A percentile compares a stretch with the other conserved stretches of the same genome.
These are phyloP conservation scores for Funneliformis caledonium DNA, from an alignment of 371 early-diverging fungal genomes.

Conservation along the genomic window DNA sequence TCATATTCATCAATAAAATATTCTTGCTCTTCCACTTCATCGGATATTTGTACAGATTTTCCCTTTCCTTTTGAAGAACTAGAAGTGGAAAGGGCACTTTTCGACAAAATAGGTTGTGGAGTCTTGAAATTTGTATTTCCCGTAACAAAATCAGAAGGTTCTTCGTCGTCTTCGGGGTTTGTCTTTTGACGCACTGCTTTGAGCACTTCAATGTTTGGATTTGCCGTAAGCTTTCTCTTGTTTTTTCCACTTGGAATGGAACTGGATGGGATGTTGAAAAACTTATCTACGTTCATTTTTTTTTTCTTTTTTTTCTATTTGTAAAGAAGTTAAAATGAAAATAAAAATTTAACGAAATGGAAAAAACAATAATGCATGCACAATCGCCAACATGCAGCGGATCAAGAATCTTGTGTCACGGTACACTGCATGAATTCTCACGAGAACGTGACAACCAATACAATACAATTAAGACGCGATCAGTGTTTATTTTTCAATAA, in stretches of 20 bases:
- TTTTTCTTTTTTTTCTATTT: too few relatives aligned
- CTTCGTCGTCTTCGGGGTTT: slow-evolving; percentile 43
- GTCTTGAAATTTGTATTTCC: slow-evolving; percentile 43
- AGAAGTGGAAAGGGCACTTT: slow-evolving; percentile 39
- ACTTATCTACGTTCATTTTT: slow-evolving; percentile 25
- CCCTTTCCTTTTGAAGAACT: slow-evolving; percentile 42
- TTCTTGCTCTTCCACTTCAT: slow-evolving; percentile 44
- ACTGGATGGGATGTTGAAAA: slow-evolving; percentile 55
- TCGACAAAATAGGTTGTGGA: not conserved
- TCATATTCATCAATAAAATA: slow-evolving; percentile 52
- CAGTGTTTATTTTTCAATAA: too few relatives aligned
- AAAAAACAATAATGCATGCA: too few relatives aligned
- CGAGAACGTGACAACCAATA: too few relatives aligned
- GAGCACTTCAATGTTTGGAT: slow-evolving; percentile 37
- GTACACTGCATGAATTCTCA: too few relatives aligned
- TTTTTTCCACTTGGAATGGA: slow-evolving; percentile 59
- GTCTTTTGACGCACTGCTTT: slow-evolving; percentile 41
- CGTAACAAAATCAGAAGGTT: slow-evolving; percentile 43
- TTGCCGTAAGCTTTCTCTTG: slow-evolving; percentile 56
- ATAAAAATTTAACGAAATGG: too few relatives aligned
- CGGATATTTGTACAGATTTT: slow-evolving; percentile 46
- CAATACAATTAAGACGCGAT: too few relatives aligned
- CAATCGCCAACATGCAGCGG: too few relatives aligned
- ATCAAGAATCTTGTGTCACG: too few relatives aligned
- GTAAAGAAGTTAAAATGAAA: too few relatives aligned